Percentiles rank a stretch among this genome's conserved stretches.
phyloP scores from a whole-genome alignment of 2,329 filamentous ascomycete genomes.

The Diaporthe citri region DNA sequence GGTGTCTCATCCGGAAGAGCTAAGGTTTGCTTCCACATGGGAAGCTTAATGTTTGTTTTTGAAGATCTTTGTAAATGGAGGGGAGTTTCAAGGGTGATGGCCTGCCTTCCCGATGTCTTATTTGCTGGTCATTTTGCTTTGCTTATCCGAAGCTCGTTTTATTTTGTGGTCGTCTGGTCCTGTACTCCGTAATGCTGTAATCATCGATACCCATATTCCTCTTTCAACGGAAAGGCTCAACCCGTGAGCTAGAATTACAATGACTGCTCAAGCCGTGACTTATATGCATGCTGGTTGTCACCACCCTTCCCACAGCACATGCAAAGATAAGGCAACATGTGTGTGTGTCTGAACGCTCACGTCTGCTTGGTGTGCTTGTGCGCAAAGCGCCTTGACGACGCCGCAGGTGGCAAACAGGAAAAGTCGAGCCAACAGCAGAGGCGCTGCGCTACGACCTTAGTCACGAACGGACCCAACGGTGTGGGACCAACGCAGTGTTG shows the following conservation, averaged over 20 bases:
- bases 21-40: background rate
- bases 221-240: background rate
- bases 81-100: background rate
- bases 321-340: background rate
- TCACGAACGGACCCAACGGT: background rate
- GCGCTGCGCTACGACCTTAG: constrained; percentile 12
- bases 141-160: background rate
- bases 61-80: background rate
- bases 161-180: background rate
- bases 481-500: constrained; percentile 18
- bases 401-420: background rate
- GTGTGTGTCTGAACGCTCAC: background rate
- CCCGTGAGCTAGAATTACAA: background rate
- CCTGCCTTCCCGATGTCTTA: background rate
- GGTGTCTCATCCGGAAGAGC: background rate
- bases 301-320: too few relatives aligned
- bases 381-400: background rate
- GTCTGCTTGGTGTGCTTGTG: background rate
- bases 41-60: background rate
- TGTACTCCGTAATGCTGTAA: constrained; percentile 27
- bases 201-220: constrained; percentile 32
- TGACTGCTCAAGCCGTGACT: background rate
- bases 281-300: background rate
- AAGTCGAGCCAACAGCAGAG: background rate
- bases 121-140: background rate